Base-by-base conservation (phyloP, 2,329 filamentous ascomycete species). In the Neonectria coccinea region DNA sequence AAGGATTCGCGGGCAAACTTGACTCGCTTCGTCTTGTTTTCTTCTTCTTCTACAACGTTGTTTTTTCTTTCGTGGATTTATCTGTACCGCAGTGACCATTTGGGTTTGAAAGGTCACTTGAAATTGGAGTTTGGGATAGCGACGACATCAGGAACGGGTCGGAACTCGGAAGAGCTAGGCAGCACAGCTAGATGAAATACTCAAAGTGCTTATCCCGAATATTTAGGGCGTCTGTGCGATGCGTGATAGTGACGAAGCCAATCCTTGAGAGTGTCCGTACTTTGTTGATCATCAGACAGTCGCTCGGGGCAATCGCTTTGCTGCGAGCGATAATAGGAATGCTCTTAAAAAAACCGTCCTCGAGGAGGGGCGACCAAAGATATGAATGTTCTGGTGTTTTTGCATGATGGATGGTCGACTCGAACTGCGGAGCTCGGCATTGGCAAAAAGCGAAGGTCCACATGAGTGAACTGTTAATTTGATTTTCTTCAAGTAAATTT, bases 101-200 rank as follows among this genome's bases (percentile, higher is more conserved):
- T 45, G 52, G 36, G 39, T 63, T 45, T 42, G 27, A 51, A 47
- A 33, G 25, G 56, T 56, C 53, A 45, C 52, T 29, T 56, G 66
- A 61, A 62, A 64, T 56, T 64, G 67, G 67, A 65, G 69, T 68
- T 74, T 65, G 57, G 68, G 70, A 70, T 68, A 74, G 59, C 53
- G 67, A 63, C 16, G 54, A 42, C 48, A 18, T n/a, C 39, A 36
- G 53, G 60, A 57, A 52, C 39, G 60, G 52, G 60, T 65, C 59
- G 59, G 59, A 59, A 51, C 48, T 67, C 53, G 33, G 12, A 50
- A 16, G 56, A 33, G 31, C 29, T 56, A 56, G 31, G 57, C 71
- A 62, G 63, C 54, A 67, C 20, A 66, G 44, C 60, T 59, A 54
- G 58, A 72, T 58, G 54, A 70, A 67, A 44, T 36, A 31, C 58